These are phyloP conservation scores for Penicillium sp. DNA, from an alignment of 2,329 filamentous ascomycete species.

Conservation along the genomic window DNA sequence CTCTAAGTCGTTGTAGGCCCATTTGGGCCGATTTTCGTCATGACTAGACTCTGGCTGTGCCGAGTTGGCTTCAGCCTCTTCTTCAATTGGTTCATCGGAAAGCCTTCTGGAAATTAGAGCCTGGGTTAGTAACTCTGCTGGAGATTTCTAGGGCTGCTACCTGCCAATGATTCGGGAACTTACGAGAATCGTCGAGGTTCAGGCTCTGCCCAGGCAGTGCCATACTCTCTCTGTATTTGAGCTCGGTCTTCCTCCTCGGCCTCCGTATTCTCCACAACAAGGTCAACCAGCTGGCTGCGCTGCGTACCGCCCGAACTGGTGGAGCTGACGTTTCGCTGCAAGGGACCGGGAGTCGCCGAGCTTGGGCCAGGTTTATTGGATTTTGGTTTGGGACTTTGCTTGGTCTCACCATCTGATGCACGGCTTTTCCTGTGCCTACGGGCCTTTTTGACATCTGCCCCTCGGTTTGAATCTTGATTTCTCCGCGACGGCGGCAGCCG, in stretches of 20 bases:
- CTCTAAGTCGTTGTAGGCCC: constrained; percentile 27
- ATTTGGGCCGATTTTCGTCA: constrained; percentile 16
- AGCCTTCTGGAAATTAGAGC: constrained; percentile 22
- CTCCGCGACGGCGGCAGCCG: constrained; percentile 51
- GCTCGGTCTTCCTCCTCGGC: constrained; percentile 56
- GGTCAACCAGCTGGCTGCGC: constrained; percentile 56
- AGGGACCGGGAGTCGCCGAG: constrained; percentile 17
- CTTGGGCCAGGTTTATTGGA: constrained; percentile 30
- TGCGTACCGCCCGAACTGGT: constrained; percentile 49
- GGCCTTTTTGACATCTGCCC: constrained; percentile 32
- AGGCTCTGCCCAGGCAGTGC: constrained; percentile 51
- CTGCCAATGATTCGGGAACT: constrained; percentile 12
- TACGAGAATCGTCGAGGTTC: constrained; percentile 29
- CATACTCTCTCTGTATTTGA: constrained; percentile 54
- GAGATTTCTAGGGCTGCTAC: background rate
- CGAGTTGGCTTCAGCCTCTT: constrained; percentile 12
- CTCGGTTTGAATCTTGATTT: constrained; percentile 38
- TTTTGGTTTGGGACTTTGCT: constrained; percentile 22
- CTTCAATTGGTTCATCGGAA: constrained; percentile 26
- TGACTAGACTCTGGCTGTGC: constrained; percentile 7
- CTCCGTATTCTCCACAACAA: constrained; percentile 56
- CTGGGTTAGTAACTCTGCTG: constrained; percentile 13
- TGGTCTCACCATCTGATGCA: constrained; percentile 18
- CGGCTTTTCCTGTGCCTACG: constrained; percentile 31
- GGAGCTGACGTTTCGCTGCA: constrained; percentile 27